These are phyloP conservation scores for Cantharellus anzutake DNA, from an alignment of 768 basidiomycete genomes.

Conservation along the genomic window DNA sequence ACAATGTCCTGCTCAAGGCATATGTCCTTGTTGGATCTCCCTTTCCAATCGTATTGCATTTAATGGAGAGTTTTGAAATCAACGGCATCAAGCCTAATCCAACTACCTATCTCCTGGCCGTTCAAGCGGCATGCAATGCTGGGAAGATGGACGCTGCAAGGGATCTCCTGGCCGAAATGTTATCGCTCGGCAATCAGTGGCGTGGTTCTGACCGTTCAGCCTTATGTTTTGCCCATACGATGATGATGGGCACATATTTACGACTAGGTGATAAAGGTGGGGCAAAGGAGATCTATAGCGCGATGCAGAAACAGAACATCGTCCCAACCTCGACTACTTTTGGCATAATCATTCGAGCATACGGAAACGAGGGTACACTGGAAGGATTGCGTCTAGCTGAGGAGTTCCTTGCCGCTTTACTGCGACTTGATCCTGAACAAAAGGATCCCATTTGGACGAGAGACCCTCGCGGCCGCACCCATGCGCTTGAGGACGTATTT, in stretches of 20 bases:
- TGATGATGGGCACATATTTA: conserved; percentile 58
- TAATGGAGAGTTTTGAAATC: conserved; percentile 36
- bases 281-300: conserved; percentile 48
- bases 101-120: conserved; percentile 50
- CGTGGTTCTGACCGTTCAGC: conserved; percentile 1
- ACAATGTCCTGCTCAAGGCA: conserved; percentile 68
- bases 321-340: conserved; percentile 51
- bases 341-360: conserved; percentile 43
- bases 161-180: conserved; percentile 44
- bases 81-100: conserved; percentile 36
- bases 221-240: conserved; percentile 34
- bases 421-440: conserved; percentile 17
- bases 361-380: conserved; percentile 28
- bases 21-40: conserved; percentile 69
- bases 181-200: conserved; percentile 18
- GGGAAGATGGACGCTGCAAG: conserved; percentile 26
- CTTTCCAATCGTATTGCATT: conserved; percentile 35
- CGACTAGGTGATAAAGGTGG: conserved; percentile 28
- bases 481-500: conserved; percentile 23
- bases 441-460: conserved; percentile 20
- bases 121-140: conserved; percentile 66
- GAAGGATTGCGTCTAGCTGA: conserved; percentile 42
- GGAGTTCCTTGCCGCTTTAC: conserved; percentile 37
- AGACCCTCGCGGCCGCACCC: conserved; percentile 7
- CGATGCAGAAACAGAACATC: conserved; percentile 49